phyloP scores from a whole-genome alignment of 169 alveolate genomes.

The Plasmodium malariae region DNA sequence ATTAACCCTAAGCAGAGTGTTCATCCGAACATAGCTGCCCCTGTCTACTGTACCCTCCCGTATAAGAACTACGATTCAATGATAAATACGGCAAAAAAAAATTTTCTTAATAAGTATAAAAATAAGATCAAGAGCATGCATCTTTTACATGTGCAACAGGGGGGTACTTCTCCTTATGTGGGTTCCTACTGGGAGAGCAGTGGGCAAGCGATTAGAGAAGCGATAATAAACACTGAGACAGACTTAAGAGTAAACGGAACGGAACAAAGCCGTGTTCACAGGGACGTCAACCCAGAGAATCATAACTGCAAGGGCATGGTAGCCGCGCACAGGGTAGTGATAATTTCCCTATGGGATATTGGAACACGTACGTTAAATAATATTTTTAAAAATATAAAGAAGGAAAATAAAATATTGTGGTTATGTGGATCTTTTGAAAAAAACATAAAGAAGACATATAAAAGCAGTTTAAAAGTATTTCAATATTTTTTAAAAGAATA shows the following conservation, averaged over 20 bases:
- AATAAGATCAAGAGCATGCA: not conserved
- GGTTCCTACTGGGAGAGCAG: too few species aligned
- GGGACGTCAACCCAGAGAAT: too few species aligned
- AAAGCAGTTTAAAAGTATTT: slow-evolving; percentile 30
- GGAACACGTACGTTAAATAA: slow-evolving; percentile 23
- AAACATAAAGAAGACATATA: slow-evolving; percentile 1
- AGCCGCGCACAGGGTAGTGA: too few species aligned
- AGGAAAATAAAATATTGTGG: slow-evolving; percentile 51
- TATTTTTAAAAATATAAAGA: slow-evolving; percentile 4
- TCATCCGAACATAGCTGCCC: not conserved
- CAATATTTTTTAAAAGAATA: not conserved
- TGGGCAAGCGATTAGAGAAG: too few species aligned
- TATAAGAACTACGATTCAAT: slow-evolving; percentile 7
- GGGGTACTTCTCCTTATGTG: too few species aligned
- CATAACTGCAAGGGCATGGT: too few species aligned
- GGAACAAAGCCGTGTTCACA: too few species aligned
- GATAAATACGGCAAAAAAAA: slow-evolving; percentile 19
- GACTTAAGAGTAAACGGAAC: too few species aligned
- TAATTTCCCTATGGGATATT: not conserved
- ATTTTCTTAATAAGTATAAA: slow-evolving; percentile 25
- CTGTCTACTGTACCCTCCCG: slow-evolving; percentile 34
- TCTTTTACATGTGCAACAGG: too few species aligned
- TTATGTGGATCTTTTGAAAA: slow-evolving; percentile 69
- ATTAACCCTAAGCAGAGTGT: not conserved
- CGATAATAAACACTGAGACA: too few species aligned